These are phyloP conservation scores for Dactylellina sp. DNA, from an alignment of 2,329 filamentous ascomycete species.

Conservation along the genomic window DNA sequence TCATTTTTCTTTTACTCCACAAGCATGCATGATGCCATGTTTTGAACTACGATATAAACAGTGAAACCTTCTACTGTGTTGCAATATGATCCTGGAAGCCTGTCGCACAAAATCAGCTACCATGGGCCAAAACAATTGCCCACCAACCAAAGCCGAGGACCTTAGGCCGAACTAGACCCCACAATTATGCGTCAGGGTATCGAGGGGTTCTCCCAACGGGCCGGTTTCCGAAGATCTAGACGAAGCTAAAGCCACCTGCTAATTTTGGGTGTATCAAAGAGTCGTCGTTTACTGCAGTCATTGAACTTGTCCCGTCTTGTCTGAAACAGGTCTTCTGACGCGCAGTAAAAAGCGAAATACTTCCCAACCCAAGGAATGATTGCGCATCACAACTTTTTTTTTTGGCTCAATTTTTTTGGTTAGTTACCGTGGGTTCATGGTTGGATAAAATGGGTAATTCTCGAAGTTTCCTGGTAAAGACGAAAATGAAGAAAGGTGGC, in stretches of 20 bases:
- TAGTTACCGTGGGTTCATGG: conserved; percentile 1
- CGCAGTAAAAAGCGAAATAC: neutral
- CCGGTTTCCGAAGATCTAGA: conserved; percentile 44
- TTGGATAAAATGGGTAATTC: no score
- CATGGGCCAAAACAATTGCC: conserved; percentile 23
- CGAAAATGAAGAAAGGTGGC: neutral
- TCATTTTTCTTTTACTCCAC: neutral
- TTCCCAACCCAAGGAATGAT: no score
- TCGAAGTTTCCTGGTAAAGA: no score
- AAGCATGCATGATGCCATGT: neutral
- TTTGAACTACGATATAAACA: no score
- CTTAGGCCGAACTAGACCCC: no score
- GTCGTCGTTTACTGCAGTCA: neutral
- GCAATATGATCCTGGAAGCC: conserved; percentile 28
- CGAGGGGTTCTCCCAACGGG: conserved; percentile 42
- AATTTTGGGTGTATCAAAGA: conserved; percentile 52
- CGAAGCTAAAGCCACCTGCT: conserved; percentile 35
- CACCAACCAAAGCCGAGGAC: conserved; percentile 1
- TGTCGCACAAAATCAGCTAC: conserved; percentile 22
- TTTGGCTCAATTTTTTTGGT: conserved; percentile 18
- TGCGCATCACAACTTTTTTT: no score
- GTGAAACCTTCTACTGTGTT: no score
- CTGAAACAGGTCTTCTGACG: conserved; percentile 15
- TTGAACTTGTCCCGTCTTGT: conserved; percentile 31
- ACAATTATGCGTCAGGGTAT: conserved; percentile 40